Conservation (phyloP, 768 basidiomycete species). For the Sistotremastrum suecicum region DNA sequence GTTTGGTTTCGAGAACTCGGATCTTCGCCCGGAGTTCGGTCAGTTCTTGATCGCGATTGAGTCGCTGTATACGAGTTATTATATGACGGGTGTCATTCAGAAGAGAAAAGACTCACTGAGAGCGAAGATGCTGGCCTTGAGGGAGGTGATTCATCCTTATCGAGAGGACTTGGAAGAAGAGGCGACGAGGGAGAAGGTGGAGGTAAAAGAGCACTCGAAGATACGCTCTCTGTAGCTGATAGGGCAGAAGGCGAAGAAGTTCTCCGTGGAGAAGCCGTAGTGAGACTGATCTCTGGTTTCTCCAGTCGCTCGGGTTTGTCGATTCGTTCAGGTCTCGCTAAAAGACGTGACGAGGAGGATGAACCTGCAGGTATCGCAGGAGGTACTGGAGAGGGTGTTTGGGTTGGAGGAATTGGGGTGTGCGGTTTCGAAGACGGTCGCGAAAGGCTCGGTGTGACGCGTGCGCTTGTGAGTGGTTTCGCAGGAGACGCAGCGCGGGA, state of each 20-base stretch:
- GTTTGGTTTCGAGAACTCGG: conserved; percentile 74
- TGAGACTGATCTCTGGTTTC: conserved; percentile 18
- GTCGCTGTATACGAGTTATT: conserved; percentile 10
- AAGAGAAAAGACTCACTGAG: conserved; percentile 4
- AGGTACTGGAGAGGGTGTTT: conserved; percentile 28
- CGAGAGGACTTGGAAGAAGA: conserved; percentile 1
- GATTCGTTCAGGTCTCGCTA: conserved; percentile 1
- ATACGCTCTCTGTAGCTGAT: conserved; percentile 9
- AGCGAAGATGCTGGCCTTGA: conserved; percentile 1
- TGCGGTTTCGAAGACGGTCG: conserved; percentile 17
- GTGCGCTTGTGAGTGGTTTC: conserved; percentile 26
- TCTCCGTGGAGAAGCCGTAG: conserved; percentile 20
- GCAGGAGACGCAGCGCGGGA: conserved; percentile 55
- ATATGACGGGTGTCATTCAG: conserved; percentile 4
- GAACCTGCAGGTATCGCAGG: conserved; percentile 31
- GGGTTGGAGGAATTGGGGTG: conserved; percentile 44
- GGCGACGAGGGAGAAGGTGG: not conserved
- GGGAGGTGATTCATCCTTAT: no score
- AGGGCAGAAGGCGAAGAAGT: conserved; percentile 11
- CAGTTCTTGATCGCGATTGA: conserved; percentile 42
- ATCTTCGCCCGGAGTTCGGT: conserved; percentile 77
- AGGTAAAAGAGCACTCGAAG: conserved; percentile 5
- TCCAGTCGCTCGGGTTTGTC: no score
- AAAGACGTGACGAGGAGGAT: conserved; percentile 21
- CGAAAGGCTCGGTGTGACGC: conserved; percentile 16